Evolutionary conservation across 176 grass and related monocot genomes (phyloP).

Genomic region (Olyra latifolia): DNA sequence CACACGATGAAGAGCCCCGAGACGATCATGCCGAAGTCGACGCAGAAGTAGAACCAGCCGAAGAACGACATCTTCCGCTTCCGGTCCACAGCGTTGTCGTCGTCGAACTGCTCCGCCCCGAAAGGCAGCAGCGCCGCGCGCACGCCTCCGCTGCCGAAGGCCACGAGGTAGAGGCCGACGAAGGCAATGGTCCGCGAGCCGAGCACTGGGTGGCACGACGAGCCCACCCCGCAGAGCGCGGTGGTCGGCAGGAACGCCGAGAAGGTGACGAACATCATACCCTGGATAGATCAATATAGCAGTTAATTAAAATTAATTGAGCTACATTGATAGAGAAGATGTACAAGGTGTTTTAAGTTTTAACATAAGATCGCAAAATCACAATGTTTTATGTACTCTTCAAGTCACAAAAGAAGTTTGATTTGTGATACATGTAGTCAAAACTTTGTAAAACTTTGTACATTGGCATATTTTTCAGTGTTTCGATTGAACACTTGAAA

Average conservation of each 20-base stretch:
- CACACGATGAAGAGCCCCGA: conserved; percentile 75
- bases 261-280: conserved; percentile 52
- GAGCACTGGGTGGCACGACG: conserved; percentile 24
- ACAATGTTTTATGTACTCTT: too few relatives aligned
- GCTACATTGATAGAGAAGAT: neutral
- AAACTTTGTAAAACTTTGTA: too few relatives aligned
- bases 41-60: conserved; percentile 77
- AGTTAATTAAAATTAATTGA: neutral
- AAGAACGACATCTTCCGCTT: conserved; percentile 69
- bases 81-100: conserved; percentile 50
- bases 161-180: conserved; percentile 66
- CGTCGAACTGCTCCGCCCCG: conserved; percentile 73
- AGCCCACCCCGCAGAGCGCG: conserved; percentile 17
- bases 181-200: conserved; percentile 31
- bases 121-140: conserved; percentile 75
- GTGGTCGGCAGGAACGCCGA: conserved; percentile 50
- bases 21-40: conserved; percentile 72
- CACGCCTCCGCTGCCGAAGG: conserved; percentile 66
- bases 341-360: too few relatives aligned
- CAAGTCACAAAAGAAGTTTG: too few relatives aligned
- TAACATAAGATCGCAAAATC: neutral
- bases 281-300: conserved; percentile 14
- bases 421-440: too few relatives aligned
- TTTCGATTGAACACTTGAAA: too few relatives aligned
- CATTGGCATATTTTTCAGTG: too few relatives aligned